phyloP scores from a whole-genome alignment of 371 early-diverging fungal genomes.

The Rhizopus stolonifer region DNA sequence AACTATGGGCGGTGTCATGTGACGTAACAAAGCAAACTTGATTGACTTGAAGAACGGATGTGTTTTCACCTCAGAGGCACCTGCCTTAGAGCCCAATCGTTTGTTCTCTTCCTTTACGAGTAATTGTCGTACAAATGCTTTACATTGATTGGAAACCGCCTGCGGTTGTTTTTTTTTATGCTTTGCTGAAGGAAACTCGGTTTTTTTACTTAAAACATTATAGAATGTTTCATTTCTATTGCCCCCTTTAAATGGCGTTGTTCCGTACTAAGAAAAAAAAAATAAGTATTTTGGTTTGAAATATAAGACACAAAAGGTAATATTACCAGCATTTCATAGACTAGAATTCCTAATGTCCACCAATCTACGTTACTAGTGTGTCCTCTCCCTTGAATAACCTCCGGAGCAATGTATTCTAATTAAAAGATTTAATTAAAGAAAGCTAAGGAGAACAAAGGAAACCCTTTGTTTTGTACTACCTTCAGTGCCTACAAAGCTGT shows the following conservation, averaged over 20 bases:
- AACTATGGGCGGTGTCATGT: constrained; percentile 88
- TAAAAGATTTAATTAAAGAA: constrained; percentile 17
- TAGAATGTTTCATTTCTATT: constrained; percentile 84
- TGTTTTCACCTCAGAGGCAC: constrained; percentile 93
- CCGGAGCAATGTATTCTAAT: constrained; percentile 91
- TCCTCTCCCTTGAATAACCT: constrained; percentile 84
- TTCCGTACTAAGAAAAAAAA: constrained; percentile 78
- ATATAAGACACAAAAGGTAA: too few relatives aligned
- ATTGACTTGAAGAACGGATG: constrained; percentile 92
- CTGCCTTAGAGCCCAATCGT: constrained; percentile 83
- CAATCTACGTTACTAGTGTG: constrained; percentile 91
- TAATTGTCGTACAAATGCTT: constrained; percentile 78
- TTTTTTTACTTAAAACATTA: not conserved
- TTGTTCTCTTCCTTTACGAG: constrained; percentile 83
- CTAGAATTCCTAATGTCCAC: constrained; percentile 97
- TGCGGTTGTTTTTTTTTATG: not conserved
- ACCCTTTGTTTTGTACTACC: constrained; percentile 25
- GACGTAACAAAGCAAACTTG: constrained; percentile 89
- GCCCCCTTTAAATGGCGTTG: constrained; percentile 92
- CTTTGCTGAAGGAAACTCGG: not conserved
- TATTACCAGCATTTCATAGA: constrained; percentile 93
- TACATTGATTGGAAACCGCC: constrained; percentile 52
- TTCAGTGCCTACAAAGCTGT: constrained; percentile 94
- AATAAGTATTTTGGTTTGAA: too few relatives aligned
- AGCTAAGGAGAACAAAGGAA: constrained; percentile 17